phyloP scores from a whole-genome alignment of 2,329 filamentous ascomycete genomes.

The Phialocephala sp. region DNA sequence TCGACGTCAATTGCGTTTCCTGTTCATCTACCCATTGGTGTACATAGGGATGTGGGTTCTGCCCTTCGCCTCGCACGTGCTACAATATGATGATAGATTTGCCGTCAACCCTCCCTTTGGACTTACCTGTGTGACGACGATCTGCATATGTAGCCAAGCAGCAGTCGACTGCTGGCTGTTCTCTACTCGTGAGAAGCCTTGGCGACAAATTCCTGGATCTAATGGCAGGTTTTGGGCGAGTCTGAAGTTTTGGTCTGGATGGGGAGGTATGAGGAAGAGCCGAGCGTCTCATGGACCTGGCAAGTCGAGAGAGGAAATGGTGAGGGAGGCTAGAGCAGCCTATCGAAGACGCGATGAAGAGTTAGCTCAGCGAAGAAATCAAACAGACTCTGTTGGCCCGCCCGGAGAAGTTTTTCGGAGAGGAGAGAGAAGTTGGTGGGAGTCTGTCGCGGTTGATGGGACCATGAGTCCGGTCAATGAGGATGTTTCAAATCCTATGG shows the following conservation, averaged over 20 bases:
- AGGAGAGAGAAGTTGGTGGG: slow-evolving; percentile 46
- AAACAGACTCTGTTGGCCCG: slow-evolving; percentile 23
- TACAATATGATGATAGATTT: slow-evolving; percentile 60
- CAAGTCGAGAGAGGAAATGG: slow-evolving; percentile 58
- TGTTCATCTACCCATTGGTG: slow-evolving; percentile 78
- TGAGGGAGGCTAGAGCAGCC: slow-evolving; percentile 55
- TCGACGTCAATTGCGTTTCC: slow-evolving; percentile 69
- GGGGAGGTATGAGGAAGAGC: slow-evolving; percentile 34
- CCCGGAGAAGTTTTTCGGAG: slow-evolving; percentile 18
- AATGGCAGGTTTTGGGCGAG: slow-evolving; percentile 46
- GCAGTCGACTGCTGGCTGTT: slow-evolving; percentile 73
- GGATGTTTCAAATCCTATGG: slow-evolving; percentile 33
- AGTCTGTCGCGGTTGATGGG: slow-evolving; percentile 31
- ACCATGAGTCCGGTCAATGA: slow-evolving; percentile 37
- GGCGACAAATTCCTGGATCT: slow-evolving; percentile 59
- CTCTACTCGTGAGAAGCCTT: slow-evolving; percentile 72
- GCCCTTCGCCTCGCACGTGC: slow-evolving; percentile 69
- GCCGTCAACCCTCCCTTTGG: slow-evolving; percentile 59
- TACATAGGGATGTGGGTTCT: slow-evolving; percentile 76
- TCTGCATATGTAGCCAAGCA: slow-evolving; percentile 69
- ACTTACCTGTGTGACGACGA: slow-evolving; percentile 59
- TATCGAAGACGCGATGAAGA: slow-evolving; percentile 56
- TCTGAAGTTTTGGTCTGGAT: slow-evolving; percentile 43
- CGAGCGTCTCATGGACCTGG: slow-evolving; percentile 47
- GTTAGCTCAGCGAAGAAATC: slow-evolving; percentile 45